phyloP scores from a whole-genome alignment of 257 asterid genomes.

The Dorcoceras hygrometricum region DNA sequence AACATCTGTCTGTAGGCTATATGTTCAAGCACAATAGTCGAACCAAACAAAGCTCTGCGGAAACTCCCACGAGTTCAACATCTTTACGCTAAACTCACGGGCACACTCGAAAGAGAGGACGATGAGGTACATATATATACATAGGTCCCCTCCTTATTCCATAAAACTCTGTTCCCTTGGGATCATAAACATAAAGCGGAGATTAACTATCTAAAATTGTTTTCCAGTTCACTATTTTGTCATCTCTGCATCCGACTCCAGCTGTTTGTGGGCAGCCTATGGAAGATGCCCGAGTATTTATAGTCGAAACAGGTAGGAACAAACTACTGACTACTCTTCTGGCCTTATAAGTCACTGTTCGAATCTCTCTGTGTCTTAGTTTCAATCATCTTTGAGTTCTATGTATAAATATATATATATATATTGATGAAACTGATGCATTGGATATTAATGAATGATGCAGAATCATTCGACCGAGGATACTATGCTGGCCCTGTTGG shows the following conservation, averaged over 20 bases:
- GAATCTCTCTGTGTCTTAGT: too few relatives aligned
- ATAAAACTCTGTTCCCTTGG: neutral
- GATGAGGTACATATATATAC: slow-evolving; percentile 65
- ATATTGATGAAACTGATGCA: neutral
- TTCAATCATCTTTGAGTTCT: neutral
- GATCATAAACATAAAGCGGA: neutral
- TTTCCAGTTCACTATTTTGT: slow-evolving; percentile 75
- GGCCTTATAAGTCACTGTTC: neutral
- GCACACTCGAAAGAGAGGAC: slow-evolving; percentile 64
- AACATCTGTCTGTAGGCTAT: slow-evolving; percentile 42
- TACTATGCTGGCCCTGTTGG: slow-evolving; percentile 99
- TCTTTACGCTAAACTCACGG: slow-evolving; percentile 80
- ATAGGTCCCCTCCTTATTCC: neutral
- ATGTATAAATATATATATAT: neutral
- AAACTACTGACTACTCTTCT: neutral
- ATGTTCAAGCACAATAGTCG: slow-evolving; percentile 56
- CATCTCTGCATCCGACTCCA: slow-evolving; percentile 96
- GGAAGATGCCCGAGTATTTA: slow-evolving; percentile 78
- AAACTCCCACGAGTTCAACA: slow-evolving; percentile 88
- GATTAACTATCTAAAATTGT: slow-evolving; percentile 22
- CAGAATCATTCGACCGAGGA: slow-evolving; percentile 97
- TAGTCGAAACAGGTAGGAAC: slow-evolving; percentile 74
- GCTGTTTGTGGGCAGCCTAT: slow-evolving; percentile 97
- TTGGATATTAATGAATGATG: slow-evolving; percentile 13
- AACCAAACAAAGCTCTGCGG: slow-evolving; percentile 80